phyloP scores from a whole-genome alignment of 805 yeast genomes.

The Lachancea sp. region DNA sequence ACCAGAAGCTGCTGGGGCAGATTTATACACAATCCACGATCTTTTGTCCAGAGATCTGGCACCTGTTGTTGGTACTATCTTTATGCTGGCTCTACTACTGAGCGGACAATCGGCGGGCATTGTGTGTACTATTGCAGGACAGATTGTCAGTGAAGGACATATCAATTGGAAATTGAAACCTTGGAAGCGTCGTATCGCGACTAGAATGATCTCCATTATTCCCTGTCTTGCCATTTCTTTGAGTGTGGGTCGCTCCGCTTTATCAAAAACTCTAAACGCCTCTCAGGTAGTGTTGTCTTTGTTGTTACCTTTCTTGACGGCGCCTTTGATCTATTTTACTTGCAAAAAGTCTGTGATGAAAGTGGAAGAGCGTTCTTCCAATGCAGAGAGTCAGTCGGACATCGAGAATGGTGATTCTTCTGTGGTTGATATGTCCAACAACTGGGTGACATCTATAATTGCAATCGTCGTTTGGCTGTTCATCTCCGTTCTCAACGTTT shows the following conservation, averaged over 20 bases:
- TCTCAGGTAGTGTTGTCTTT: slow-evolving; percentile 81
- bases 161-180: slow-evolving; percentile 75
- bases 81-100: slow-evolving; percentile 75
- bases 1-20: slow-evolving; percentile 71
- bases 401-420: slow-evolving; percentile 4
- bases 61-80: slow-evolving; percentile 72
- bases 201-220: slow-evolving; percentile 69
- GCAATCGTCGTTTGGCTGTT: slow-evolving; percentile 64
- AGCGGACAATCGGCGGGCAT: slow-evolving; percentile 91
- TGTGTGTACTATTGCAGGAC: slow-evolving; percentile 90
- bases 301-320: slow-evolving; percentile 74
- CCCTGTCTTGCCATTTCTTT: slow-evolving; percentile 75
- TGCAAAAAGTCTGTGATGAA: slow-evolving; percentile 63
- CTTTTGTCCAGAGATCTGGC: slow-evolving; percentile 57
- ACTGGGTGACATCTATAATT: slow-evolving; percentile 46
- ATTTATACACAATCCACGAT: slow-evolving; percentile 67
- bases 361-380: slow-evolving; percentile 33
- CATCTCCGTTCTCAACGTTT: slow-evolving; percentile 64
- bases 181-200: slow-evolving; percentile 70
- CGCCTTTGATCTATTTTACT: slow-evolving; percentile 81
- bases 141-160: slow-evolving; percentile 88
- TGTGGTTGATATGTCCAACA: slow-evolving; percentile 51
- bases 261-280: slow-evolving; percentile 67
- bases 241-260: slow-evolving; percentile 66
- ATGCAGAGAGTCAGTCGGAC: slow-evolving; percentile 8